These are phyloP conservation scores for Clonostachys rhizophaga DNA, from an alignment of 2,329 filamentous ascomycete genomes.

Conservation along the genomic window DNA sequence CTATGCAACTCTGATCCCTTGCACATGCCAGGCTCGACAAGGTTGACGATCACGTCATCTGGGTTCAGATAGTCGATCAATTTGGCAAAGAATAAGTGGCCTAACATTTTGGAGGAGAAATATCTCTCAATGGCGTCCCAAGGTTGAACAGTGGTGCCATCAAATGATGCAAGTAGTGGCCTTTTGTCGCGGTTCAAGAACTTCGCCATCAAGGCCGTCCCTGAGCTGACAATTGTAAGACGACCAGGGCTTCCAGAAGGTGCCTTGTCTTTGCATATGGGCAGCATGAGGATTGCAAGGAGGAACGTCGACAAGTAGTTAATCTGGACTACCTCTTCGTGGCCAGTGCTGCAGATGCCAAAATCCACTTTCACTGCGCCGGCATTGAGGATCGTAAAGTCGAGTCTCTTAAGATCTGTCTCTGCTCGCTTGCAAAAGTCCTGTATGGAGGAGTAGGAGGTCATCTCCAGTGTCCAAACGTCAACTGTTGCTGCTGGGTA, in stretches of 20 bases:
- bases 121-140: constrained; percentile 17
- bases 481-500: constrained; percentile 9
- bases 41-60: constrained; percentile 25
- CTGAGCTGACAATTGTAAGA: constrained; percentile 21
- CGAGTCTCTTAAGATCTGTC: constrained; percentile 7
- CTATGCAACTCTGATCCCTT: constrained; percentile 15
- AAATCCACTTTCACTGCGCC: constrained; percentile 13
- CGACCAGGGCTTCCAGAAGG: constrained; percentile 3
- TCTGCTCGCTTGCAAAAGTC: constrained; percentile 9
- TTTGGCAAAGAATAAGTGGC: constrained; percentile 26
- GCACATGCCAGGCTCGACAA: constrained; percentile 23
- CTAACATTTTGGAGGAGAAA: constrained; percentile 19
- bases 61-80: constrained; percentile 25
- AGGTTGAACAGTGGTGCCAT: constrained; percentile 12
- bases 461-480: constrained; percentile 15
- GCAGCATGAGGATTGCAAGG: constrained; percentile 18
- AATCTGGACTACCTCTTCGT: constrained; percentile 22
- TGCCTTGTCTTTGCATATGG: constrained; percentile 9
- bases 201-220: constrained; percentile 13
- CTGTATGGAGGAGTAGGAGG: constrained; percentile 13
- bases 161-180: constrained; percentile 19
- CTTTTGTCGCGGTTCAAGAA: constrained; percentile 13
- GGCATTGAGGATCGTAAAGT: constrained; percentile 25
- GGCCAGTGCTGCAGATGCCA: constrained; percentile 10
- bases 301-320: constrained; percentile 22